Conservation (phyloP, 768 basidiomycete species). For the Tricholoma saponaceum region DNA sequence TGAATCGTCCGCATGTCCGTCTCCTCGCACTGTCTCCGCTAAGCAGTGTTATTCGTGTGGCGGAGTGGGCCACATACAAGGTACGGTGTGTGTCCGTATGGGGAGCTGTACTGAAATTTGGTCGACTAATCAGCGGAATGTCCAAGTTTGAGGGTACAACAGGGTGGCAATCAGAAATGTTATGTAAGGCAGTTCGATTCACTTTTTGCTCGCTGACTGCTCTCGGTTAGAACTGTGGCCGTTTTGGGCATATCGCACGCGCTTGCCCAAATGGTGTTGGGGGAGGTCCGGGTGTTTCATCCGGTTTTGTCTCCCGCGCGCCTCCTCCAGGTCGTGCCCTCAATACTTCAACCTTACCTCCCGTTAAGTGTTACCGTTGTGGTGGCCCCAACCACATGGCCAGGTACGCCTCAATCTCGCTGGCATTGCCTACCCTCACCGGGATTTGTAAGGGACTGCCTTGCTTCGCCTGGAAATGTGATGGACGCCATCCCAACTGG, state of each 20-base stretch:
- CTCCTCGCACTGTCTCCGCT: slow-evolving; percentile 74
- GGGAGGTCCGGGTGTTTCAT: slow-evolving; percentile 29
- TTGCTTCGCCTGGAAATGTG: slow-evolving; percentile 63
- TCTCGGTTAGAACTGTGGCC: slow-evolving; percentile 64
- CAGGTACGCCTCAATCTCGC: slow-evolving; percentile 36
- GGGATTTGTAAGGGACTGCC: slow-evolving; percentile 59
- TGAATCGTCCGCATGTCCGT: slow-evolving; percentile 84
- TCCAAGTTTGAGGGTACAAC: slow-evolving; percentile 68
- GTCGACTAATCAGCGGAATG: slow-evolving; percentile 56
- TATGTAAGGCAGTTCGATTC: slow-evolving; percentile 52
- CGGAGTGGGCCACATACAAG: slow-evolving; percentile 85
- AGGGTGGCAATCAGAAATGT: slow-evolving; percentile 71
- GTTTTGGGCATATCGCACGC: slow-evolving; percentile 80
- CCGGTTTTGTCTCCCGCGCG: slow-evolving; percentile 57
- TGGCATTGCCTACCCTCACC: slow-evolving; percentile 5
- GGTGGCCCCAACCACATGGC: slow-evolving; percentile 89
- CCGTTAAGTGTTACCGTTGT: slow-evolving; percentile 87
- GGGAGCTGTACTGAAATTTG: slow-evolving; percentile 2
- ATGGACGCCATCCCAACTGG: slow-evolving; percentile 43
- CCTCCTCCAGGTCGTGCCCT: slow-evolving; percentile 73
- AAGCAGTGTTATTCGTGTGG: slow-evolving; percentile 95
- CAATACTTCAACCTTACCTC: slow-evolving; percentile 73
- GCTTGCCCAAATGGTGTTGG: slow-evolving; percentile 51
- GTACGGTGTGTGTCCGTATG: slow-evolving; percentile 16
- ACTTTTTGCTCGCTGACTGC: slow-evolving; percentile 5